Conservation (phyloP, 192 early-diverging fungal genomes). For the Dissophora ornata region DNA sequence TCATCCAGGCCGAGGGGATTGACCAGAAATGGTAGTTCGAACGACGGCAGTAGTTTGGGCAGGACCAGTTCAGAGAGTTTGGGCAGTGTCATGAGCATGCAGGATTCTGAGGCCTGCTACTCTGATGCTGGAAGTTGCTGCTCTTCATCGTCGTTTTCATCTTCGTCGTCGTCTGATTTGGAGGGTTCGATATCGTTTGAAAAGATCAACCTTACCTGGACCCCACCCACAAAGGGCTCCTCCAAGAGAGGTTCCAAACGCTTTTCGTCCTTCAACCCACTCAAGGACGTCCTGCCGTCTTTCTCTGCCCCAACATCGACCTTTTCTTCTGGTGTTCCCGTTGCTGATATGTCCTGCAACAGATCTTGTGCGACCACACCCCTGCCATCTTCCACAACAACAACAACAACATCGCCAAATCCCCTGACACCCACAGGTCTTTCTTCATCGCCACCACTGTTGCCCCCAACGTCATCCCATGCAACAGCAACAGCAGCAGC, state of each 20-base stretch:
- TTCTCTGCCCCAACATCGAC: neutral
- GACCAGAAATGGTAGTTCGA: too few relatives aligned
- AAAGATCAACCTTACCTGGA: constrained; percentile 53
- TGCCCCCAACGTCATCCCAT: too few relatives aligned
- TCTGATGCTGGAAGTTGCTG: constrained; percentile 36
- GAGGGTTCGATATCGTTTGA: constrained; percentile 40
- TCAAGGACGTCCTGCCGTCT: constrained; percentile 9
- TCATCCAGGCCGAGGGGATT: too few relatives aligned
- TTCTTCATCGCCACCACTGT: constrained; percentile 4
- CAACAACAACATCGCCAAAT: neutral
- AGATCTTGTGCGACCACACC: constrained; percentile 31
- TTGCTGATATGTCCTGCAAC: neutral
- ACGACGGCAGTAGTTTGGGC: constrained; percentile 9
- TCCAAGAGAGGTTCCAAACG: constrained; percentile 48
- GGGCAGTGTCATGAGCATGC: constrained; percentile 24
- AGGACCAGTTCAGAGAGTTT: constrained; percentile 24
- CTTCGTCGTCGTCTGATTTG: constrained; percentile 7
- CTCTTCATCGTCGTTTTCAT: constrained; percentile 25
- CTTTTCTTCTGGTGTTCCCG: neutral
- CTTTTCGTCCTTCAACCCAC: constrained; percentile 35
- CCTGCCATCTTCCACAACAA: neutral
- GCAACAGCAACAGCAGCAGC: too few relatives aligned
- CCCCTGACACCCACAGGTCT: neutral
- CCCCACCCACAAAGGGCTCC: constrained; percentile 42
- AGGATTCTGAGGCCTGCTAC: constrained; percentile 35